Percentiles rank a stretch among this genome's conserved stretches.
These are phyloP conservation scores for Cerioporus squamosus DNA, from an alignment of 1,284 basidiomycete species.

Conservation along the genomic window DNA sequence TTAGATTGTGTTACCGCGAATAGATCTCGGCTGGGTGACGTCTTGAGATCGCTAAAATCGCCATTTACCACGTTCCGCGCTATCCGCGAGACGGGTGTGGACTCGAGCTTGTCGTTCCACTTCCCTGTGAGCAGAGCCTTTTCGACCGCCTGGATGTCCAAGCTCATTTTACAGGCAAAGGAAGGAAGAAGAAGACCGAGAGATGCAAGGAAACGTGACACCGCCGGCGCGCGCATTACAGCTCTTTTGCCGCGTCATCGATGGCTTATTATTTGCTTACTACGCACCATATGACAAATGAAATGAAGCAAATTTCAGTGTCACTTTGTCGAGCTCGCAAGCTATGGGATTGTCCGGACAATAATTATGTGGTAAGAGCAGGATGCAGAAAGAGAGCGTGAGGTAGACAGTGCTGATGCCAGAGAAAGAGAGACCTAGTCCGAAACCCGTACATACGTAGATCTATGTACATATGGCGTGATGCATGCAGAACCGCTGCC, in stretches of 20 bases:
- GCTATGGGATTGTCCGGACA: not conserved
- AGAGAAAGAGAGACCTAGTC: not conserved
- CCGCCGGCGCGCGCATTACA: not conserved
- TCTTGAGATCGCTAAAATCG: conserved; percentile 51
- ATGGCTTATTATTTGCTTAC: conserved; percentile 14
- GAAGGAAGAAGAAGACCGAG: not conserved
- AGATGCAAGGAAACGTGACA: conserved; percentile 1
- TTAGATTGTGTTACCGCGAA: conserved; percentile 40
- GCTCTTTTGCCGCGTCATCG: conserved; percentile 17
- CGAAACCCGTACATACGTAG: not conserved
- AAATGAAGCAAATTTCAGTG: conserved; percentile 4
- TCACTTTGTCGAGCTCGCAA: no score
- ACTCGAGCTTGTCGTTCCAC: conserved; percentile 56
- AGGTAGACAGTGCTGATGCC: not conserved
- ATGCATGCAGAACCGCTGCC: not conserved
- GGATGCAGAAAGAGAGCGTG: not conserved
- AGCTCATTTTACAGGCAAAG: conserved; percentile 32
- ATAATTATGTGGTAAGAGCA: not conserved
- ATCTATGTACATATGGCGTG: conserved; percentile 13
- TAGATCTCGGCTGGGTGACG: conserved; percentile 48
- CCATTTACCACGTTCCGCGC: conserved; percentile 41
- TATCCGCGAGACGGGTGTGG: conserved; percentile 28
- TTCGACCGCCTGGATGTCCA: conserved; percentile 46
- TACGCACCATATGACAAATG: conserved; percentile 8
- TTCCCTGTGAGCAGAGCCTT: conserved; percentile 54